These are phyloP conservation scores for Mortierella claussenii DNA, from an alignment of 192 early-diverging fungal genomes.

Conservation along the genomic window DNA sequence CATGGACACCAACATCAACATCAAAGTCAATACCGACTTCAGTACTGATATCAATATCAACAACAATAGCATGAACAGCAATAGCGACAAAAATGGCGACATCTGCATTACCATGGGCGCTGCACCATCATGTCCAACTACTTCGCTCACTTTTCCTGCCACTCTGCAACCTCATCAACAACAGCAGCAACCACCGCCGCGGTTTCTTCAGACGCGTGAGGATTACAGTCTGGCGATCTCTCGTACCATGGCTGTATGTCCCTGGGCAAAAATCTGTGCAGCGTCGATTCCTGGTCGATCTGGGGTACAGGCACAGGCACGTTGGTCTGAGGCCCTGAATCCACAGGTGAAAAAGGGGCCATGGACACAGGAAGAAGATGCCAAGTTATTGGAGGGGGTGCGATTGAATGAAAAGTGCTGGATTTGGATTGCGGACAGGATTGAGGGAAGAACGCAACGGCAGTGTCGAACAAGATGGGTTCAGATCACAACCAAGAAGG, in stretches of 20 bases:
- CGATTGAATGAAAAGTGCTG: constrained; percentile 56
- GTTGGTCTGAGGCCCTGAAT: constrained; percentile 69
- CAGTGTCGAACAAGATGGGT: constrained; percentile 73
- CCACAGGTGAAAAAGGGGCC: constrained; percentile 64
- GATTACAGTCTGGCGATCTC: constrained; percentile 21
- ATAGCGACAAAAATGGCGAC: not conserved
- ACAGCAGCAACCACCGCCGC: not conserved
- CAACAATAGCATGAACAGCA: not conserved
- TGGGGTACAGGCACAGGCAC: constrained; percentile 69
- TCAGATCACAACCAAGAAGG: constrained; percentile 58
- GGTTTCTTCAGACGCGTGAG: not conserved
- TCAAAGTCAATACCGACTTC: not conserved
- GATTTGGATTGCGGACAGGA: constrained; percentile 69
- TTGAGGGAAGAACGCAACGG: constrained; percentile 65
- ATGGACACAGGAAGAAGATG: constrained; percentile 64
- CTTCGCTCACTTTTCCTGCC: not conserved
- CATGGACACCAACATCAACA: not conserved
- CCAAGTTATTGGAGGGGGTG: constrained; percentile 65
- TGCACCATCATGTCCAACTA: not conserved
- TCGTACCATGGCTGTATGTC: constrained; percentile 7
- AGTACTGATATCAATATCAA: not conserved
- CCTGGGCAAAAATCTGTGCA: constrained; percentile 49
- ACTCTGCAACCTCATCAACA: no score
- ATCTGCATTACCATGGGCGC: not conserved
- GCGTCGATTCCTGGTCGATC: constrained; percentile 61